Conservation (phyloP, 352 stramenopile species). For the Peronosclerospora sorghi region DNA sequence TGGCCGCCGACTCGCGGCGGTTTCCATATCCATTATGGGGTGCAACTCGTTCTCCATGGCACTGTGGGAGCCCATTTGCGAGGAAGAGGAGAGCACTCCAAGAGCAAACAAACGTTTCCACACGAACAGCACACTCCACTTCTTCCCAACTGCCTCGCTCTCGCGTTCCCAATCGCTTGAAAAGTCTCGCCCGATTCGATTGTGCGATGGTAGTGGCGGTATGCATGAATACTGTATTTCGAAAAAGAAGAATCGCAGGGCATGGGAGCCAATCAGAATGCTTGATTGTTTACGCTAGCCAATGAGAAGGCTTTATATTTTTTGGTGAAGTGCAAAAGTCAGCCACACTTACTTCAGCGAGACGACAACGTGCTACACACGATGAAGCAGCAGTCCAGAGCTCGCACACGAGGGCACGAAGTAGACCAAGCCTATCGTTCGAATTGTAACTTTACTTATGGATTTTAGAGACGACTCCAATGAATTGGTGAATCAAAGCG, state of each 20-base stretch:
- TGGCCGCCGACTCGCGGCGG: slow-evolving; percentile 16
- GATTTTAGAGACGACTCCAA: too few relatives aligned
- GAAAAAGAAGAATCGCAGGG: slow-evolving; percentile 16
- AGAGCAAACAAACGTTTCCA: background rate
- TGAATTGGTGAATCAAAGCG: too few relatives aligned
- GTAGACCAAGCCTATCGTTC: too few relatives aligned
- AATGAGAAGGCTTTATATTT: too few relatives aligned
- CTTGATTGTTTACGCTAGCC: background rate
- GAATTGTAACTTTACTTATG: too few relatives aligned
- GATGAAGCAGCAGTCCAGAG: slow-evolving; percentile 8
- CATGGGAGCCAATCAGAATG: slow-evolving; percentile 1
- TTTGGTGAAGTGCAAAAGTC: slow-evolving; percentile 9
- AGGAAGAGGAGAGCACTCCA: background rate
- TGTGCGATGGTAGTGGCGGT: slow-evolving; percentile 14
- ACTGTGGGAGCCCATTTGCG: slow-evolving; percentile 30
- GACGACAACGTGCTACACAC: slow-evolving; percentile 9
- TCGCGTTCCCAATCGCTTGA: slow-evolving; percentile 7
- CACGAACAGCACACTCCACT: background rate
- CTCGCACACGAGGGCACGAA: slow-evolving; percentile 12
- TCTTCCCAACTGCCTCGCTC: background rate
- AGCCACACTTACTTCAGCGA: slow-evolving; percentile 1
- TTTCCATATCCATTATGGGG: slow-evolving; percentile 31
- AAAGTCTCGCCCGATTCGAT: slow-evolving; percentile 14
- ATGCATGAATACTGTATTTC: slow-evolving; percentile 8
- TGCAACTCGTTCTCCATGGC: slow-evolving; percentile 39